phyloP scores from a whole-genome alignment of 202 grass and related monocot genomes.

The Setaria viridis region DNA sequence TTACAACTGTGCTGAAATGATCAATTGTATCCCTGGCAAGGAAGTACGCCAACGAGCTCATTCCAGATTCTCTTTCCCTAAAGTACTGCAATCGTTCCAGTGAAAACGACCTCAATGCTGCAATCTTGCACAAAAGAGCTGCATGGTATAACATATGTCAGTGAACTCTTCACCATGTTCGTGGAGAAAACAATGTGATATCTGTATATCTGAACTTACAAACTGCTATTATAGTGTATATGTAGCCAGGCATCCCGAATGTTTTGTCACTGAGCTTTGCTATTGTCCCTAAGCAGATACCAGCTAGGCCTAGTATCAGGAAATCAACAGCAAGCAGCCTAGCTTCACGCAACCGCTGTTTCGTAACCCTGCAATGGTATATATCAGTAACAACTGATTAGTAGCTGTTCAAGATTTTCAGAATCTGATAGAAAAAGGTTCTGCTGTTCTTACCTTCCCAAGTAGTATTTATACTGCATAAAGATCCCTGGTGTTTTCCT shows the following conservation, averaged over 20 bases:
- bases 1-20: constrained; percentile 85
- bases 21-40: constrained; percentile 89
- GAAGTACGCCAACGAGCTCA: constrained; percentile 94
- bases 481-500: constrained; percentile 84
- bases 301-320: constrained; percentile 92
- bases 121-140: constrained; percentile 98
- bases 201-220: constrained; percentile 68
- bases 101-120: constrained; percentile 84
- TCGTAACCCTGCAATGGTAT: constrained; percentile 67
- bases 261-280: constrained; percentile 71
- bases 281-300: constrained; percentile 88
- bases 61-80: constrained; percentile 90
- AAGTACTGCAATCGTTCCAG: constrained; percentile 81
- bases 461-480: constrained; percentile 74
- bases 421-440: constrained; percentile 5
- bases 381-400: constrained; percentile 32
- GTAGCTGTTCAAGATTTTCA: not conserved
- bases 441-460: constrained; percentile 67
- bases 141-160: constrained; percentile 36
- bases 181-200: not conserved
- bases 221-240: constrained; percentile 90
- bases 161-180: constrained; percentile 12
- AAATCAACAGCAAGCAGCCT: constrained; percentile 82
- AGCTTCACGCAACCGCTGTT: constrained; percentile 86
- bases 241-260: constrained; percentile 81